A percentile compares a stretch with the other conserved stretches of the same genome.
phyloP scores from a whole-genome alignment of 1,139 yeast species.

The Hemisphaericaspora lyxosophila region DNA sequence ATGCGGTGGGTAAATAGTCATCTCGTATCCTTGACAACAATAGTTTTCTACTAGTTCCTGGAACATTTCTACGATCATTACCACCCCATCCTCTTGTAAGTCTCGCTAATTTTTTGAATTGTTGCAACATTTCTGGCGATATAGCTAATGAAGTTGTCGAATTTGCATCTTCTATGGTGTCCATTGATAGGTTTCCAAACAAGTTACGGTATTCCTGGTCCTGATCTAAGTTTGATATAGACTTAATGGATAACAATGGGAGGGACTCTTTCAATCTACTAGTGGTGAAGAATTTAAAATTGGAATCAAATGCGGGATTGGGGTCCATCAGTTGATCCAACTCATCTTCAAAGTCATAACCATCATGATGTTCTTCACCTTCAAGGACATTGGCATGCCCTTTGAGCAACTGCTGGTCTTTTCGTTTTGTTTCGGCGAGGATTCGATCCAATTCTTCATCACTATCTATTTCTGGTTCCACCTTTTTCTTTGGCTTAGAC shows the following conservation, averaged over 20 bases:
- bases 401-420: conserved; percentile 23
- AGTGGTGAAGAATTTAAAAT: conserved; percentile 47
- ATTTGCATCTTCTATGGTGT: conserved; percentile 73
- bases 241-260: conserved; percentile 42
- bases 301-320: conserved; percentile 41
- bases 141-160: conserved; percentile 57
- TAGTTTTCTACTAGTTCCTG: conserved; percentile 70
- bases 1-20: conserved; percentile 76
- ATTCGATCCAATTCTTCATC: conserved; percentile 46
- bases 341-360: conserved; percentile 32
- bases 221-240: conserved; percentile 66
- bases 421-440: conserved; percentile 32
- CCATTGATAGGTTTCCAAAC: conserved; percentile 72
- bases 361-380: conserved; percentile 25
- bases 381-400: conserved; percentile 19
- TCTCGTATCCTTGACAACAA: conserved; percentile 72
- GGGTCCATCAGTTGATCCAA: conserved; percentile 36
- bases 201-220: conserved; percentile 73
- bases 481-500: conserved; percentile 22
- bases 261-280: conserved; percentile 37
- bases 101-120: conserved; percentile 60
- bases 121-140: conserved; percentile 65
- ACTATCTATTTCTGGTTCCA: conserved; percentile 24
- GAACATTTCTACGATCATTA: conserved; percentile 66
- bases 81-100: conserved; percentile 84